Base-by-base conservation (phyloP, 192 early-diverging fungal genomes). In the Coemansia sp. region DNA sequence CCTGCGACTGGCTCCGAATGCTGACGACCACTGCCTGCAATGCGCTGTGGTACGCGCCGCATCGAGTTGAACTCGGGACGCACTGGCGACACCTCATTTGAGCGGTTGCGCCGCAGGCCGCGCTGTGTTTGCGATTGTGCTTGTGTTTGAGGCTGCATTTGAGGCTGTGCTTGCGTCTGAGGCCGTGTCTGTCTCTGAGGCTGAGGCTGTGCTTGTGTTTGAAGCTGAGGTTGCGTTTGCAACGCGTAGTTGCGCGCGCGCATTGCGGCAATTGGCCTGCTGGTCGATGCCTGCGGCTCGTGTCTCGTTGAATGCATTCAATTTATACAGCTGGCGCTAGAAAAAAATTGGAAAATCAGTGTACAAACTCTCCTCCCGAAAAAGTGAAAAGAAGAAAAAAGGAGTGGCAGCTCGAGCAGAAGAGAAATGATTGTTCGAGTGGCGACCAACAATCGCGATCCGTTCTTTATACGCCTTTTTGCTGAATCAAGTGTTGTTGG, bases 231-330 rank as follows among this genome's bases (percentile, higher is more conserved):
- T 8, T 42, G 40, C 14, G 40, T 14, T 14, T 69, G 68, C 17
- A 63, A 31, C 31, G 68, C 61, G 22, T 70, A 70, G 25, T 56
- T 66, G 23, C 65, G 60, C 2, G 71, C 60, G 4, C 71, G 71
- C 31, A 56, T 23, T 1, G 65, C 57, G 11, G 61, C 65, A 46
- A 66, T 62, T 20, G 70, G 59, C 12, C 70, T 56, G 31, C n/a
- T 21, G 12, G 34, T 36, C 8, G 60, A 4, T 4, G 52, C 12
- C 20, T 52, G 25, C 10, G 22, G 52, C 25, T 54, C 52, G 14
- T 54, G 52, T 54, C 52, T 54, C 25, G n/a, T 28, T 25, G 52
- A 54, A 54, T 48, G 47, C 47, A 48, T 48, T 8, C 12, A 19
- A 48, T 19, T 48, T 48, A 48, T 48, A 48, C 47, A n/a, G n/a